phyloP scores from a whole-genome alignment of 148 eudicot genomes.

The Euryodendron excelsum region DNA sequence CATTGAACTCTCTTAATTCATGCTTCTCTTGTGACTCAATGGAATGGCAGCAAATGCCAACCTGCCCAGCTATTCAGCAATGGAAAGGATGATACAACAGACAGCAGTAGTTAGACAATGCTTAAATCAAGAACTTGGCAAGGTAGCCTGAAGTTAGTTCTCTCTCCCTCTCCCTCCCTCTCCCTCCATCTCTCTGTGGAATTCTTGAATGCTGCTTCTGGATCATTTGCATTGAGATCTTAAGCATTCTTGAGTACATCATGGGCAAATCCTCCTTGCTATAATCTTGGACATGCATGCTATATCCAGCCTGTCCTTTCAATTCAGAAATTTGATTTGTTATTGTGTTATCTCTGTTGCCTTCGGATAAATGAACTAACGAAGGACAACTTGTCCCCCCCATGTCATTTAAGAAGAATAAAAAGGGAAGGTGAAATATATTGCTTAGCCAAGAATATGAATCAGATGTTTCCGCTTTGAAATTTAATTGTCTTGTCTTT shows the following conservation, averaged over 20 bases:
- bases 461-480: neutral
- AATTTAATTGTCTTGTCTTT: constrained; percentile 2
- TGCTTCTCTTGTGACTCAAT: constrained; percentile 13
- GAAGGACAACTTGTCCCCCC: neutral
- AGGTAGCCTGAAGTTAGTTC: constrained; percentile 47
- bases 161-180: neutral
- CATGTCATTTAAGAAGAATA: neutral
- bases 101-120: constrained; percentile 65
- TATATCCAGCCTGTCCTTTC: neutral
- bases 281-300: neutral
- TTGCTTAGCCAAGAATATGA: neutral
- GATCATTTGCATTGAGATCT: constrained; percentile 1
- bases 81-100: constrained; percentile 86
- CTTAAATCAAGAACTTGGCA: constrained; percentile 66
- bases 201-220: constrained; percentile 7
- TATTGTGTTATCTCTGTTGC: neutral
- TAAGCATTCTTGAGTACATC: neutral
- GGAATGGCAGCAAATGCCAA: constrained; percentile 50
- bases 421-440: neutral
- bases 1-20: neutral
- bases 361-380: neutral
- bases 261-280: neutral
- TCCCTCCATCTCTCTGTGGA: neutral
- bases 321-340: neutral
- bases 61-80: constrained; percentile 63